Base-by-base conservation (phyloP, 2,329 filamentous ascomycete genomes). In the Fusarium avenaceum region DNA sequence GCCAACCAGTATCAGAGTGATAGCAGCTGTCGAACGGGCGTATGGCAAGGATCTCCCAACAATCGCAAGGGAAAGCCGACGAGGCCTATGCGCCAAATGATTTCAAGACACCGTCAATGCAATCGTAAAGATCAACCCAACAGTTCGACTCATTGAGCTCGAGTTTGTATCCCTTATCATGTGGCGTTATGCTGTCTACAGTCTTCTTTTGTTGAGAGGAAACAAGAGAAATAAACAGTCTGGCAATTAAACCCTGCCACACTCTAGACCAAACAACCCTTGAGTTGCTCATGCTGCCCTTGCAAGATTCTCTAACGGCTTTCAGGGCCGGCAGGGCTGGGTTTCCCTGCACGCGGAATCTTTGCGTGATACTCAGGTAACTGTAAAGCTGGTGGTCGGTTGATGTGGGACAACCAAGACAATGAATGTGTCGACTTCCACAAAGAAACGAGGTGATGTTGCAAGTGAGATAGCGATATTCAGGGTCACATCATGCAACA, bases 401-500 rank as follows among this genome's bases (percentile, higher is more conserved):
- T 57, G 28, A 39, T 39, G 35, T 26, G 33, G 28, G 50, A 57
- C 17, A 50, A 26, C 44, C 46, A 50, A 6, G 40, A 42, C 48
- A 30, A 15, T n/a, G n/a, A 43, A 46, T 49, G 55, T 39, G 59
- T 52, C 56, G 47, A 71, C 57, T 46, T 53, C 45, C 62, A 64
- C 53, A 43, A 51, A 51, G 33, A 45, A 24, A 11, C 48, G 48
- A 57, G 58, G 49, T 45, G 43, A 57, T 55, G 57, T 59, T 55
- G 40, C 47, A 33, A 53, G 20, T 54, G 55, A 54, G 49, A 60
- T 47, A 61, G 52, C 71, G 59, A 58, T 63, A n/a, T 39, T 26
- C 33, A 24, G 44, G 26, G 46, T 39, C 32, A 45, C 43, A 68
- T 74, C 62, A 33, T 69, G 43, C 71, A 71, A 73, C 48, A 72